Evolutionary conservation across 73 alveolate species (phyloP).

Genomic region (Tetrahymena elliotti): DNA sequence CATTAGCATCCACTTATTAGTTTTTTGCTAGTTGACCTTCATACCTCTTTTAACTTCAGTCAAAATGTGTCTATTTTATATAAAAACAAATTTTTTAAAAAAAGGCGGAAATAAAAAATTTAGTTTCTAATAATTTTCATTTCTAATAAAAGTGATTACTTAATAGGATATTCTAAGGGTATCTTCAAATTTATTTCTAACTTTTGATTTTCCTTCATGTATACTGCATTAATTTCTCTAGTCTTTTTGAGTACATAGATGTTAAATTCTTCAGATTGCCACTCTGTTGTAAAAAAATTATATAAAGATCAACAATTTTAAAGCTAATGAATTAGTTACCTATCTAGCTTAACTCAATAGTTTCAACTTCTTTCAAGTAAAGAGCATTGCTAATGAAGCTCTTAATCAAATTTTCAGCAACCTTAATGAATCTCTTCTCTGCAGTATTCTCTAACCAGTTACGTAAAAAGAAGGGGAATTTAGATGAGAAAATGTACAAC

Average conservation of each 20-base stretch:
- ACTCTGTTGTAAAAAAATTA: not conserved
- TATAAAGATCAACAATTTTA: not conserved
- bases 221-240: conserved; percentile 54
- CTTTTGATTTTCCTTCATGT: conserved; percentile 51
- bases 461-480: not conserved
- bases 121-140: not conserved
- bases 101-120: not conserved
- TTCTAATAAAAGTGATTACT: not conserved
- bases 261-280: conserved; percentile 12
- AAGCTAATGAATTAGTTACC: not conserved
- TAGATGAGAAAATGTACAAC: not conserved
- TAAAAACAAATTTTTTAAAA: not conserved
- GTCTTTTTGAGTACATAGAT: conserved; percentile 17
- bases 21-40: conserved; percentile 47
- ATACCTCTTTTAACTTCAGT: conserved; percentile 58
- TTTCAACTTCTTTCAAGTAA: conserved; percentile 19
- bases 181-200: conserved; percentile 47
- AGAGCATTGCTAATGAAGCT: conserved; percentile 21
- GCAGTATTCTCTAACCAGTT: not conserved
- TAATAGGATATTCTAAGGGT: conserved; percentile 62
- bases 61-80: not conserved
- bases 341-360: conserved; percentile 11
- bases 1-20: conserved; percentile 61
- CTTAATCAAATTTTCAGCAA: not conserved
- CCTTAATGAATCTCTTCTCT: not conserved